phyloP scores from a whole-genome alignment of 2,329 filamentous ascomycete genomes.

The Metarhizium rileyi region DNA sequence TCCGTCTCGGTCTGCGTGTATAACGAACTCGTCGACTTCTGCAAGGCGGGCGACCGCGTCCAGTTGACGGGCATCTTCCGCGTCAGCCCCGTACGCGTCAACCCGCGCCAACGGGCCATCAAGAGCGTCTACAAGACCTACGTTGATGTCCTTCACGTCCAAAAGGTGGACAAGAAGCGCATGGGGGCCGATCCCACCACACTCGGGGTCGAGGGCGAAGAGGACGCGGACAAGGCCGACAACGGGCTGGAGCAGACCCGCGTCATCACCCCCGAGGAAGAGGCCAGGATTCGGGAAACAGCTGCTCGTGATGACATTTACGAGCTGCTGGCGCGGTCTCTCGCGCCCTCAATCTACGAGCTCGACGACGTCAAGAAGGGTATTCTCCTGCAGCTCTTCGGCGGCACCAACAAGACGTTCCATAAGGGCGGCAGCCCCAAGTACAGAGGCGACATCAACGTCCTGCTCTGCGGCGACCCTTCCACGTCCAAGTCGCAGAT shows the following conservation, averaged over 20 bases:
- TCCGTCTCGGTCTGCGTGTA: slow-evolving; percentile 95
- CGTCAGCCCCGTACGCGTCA: slow-evolving; percentile 85
- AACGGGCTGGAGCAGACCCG: slow-evolving; percentile 74
- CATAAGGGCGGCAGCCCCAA: slow-evolving; percentile 91
- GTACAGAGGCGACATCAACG: slow-evolving; percentile 95
- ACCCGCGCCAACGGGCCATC: slow-evolving; percentile 82
- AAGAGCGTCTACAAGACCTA: slow-evolving; percentile 98
- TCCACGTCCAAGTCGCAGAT: slow-evolving; percentile 95
- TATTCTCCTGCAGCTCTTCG: slow-evolving; percentile 90
- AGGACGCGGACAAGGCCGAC: slow-evolving; percentile 52
- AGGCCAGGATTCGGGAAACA: slow-evolving; percentile 76
- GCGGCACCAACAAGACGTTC: slow-evolving; percentile 96
- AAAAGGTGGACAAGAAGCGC: slow-evolving; percentile 92
- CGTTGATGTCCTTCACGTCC: slow-evolving; percentile 87
- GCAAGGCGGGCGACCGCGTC: slow-evolving; percentile 93
- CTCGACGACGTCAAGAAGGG: slow-evolving; percentile 99
- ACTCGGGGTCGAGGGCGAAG: slow-evolving; percentile 69
- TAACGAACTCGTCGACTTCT: slow-evolving; percentile 93
- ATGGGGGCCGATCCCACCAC: slow-evolving; percentile 88
- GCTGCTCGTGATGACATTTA: slow-evolving; percentile 80
- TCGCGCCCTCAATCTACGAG: slow-evolving; percentile 93
- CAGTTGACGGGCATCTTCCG: slow-evolving; percentile 96
- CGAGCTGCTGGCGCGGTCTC: slow-evolving; percentile 78
- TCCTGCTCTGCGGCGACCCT: slow-evolving; percentile 91
- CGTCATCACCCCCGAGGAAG: slow-evolving; percentile 76